Percentiles rank a stretch among this genome's conserved stretches.
phyloP scores from a whole-genome alignment of 192 early-diverging fungal species.

The Coemansia sp. region DNA sequence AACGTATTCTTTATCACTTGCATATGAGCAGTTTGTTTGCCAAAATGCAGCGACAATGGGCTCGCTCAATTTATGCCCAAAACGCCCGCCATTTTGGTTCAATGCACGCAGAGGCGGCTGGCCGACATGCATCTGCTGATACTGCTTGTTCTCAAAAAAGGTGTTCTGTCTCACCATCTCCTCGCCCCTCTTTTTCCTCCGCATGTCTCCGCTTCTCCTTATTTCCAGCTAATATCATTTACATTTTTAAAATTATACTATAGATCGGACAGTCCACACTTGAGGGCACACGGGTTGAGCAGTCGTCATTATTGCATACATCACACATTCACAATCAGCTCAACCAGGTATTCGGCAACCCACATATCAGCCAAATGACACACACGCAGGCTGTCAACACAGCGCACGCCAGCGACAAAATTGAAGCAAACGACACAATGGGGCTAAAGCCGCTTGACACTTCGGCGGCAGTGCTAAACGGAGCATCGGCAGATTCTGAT shows the following conservation, averaged over 20 bases:
- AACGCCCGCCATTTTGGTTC: not conserved
- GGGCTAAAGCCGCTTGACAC: constrained; percentile 4
- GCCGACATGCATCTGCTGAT: not conserved
- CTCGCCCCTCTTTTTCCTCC: not conserved
- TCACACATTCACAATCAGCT: not conserved
- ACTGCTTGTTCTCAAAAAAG: not conserved
- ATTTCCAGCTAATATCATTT: not conserved
- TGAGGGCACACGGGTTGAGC: not conserved
- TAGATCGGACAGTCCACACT: not conserved
- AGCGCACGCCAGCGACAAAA: not conserved
- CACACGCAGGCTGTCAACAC: not conserved
- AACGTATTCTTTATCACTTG: not conserved
- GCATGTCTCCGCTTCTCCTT: not conserved
- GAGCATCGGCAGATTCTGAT: not conserved
- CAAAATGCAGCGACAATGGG: not conserved
- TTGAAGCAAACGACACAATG: not conserved
- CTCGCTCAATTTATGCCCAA: not conserved
- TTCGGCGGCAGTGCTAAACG: constrained; percentile 10
- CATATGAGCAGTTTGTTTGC: constrained; percentile 1
- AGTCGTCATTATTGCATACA: not conserved
- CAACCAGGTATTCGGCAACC: not conserved
- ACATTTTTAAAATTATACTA: not conserved
- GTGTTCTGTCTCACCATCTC: not conserved
- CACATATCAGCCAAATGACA: not conserved
- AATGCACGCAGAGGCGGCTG: not conserved